A percentile compares a stretch with the other conserved stretches of the same genome.
Conservation (phyloP, 2,329 filamentous ascomycete species). For the Cercospora berteroae region DNA sequence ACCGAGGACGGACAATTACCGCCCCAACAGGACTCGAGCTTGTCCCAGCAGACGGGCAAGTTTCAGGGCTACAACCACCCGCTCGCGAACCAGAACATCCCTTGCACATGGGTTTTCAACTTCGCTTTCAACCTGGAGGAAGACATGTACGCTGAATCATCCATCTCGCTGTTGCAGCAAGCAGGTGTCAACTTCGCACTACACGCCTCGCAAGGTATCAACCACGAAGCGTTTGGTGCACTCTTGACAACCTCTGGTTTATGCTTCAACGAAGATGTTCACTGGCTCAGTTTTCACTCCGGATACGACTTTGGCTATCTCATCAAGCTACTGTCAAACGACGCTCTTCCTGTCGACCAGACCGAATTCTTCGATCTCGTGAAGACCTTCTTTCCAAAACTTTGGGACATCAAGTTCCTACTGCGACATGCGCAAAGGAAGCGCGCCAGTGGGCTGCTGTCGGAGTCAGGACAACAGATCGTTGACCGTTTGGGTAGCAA, state of each 20-base stretch:
- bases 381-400: conserved; percentile 86
- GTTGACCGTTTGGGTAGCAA: conserved; percentile 85
- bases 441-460: conserved; percentile 7
- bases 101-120: conserved; percentile 98
- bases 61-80: conserved; percentile 44
- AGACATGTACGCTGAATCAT: conserved; percentile 97
- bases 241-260: conserved; percentile 89
- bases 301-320: conserved; percentile 98
- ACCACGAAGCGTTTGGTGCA: conserved; percentile 82
- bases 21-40: conserved; percentile 58
- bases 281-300: conserved; percentile 97
- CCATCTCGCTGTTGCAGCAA: conserved; percentile 84
- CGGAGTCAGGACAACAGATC: conserved; percentile 49
- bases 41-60: conserved; percentile 45
- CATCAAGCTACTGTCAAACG: conserved; percentile 85
- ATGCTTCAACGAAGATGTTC: conserved; percentile 80
- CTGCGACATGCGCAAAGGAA: conserved; percentile 76
- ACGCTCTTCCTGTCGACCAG: conserved; percentile 82
- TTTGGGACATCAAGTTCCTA: conserved; percentile 96
- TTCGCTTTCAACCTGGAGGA: conserved; percentile 92
- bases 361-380: conserved; percentile 84
- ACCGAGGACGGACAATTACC: conserved; percentile 85
- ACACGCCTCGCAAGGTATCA: conserved; percentile 84
- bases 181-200: conserved; percentile 89
- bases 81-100: conserved; percentile 54